Evolutionary conservation across 2,329 filamentous ascomycete species (phyloP), one percentile per base, ranked within the genome.

Genomic region (Nemania abortiva): DNA sequence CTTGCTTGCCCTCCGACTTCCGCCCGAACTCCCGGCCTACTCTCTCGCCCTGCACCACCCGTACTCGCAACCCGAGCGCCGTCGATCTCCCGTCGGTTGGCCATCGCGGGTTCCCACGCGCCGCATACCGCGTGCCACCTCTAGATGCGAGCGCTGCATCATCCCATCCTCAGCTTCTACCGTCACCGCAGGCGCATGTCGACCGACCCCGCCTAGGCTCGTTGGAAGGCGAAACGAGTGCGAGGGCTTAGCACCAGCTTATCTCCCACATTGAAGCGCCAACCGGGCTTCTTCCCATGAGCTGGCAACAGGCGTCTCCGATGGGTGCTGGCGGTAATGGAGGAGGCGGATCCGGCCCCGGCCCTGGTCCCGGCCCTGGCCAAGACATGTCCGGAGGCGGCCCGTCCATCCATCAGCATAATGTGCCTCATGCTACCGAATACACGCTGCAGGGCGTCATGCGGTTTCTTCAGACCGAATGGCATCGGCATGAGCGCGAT

Each of bases 401-500:
- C 34, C 56, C 77, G 78, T 81, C 73, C 82, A 83, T 76, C 80
- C 81, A 74, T 76, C 81, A 69, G 37, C 72, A 72, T 9, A 85
- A 84, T 77, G 83, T 87, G 73, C 87, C 87, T 50, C 85, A 86
- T 75, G 86, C 87, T 70, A 90, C 88, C 70, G 88, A 89, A 74
- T 90, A 90, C 74, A 90, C 88, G 6, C 80, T 90, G 45, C 88
- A 90, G 81, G 88, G 96, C 79, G 96, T 99, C 45, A 99, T 99
- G 96, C 95, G 96, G 82, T 99, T 99, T 81, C 89, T 99, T 47
- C 96, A 99, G 84, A 96, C 96, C 56, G 95, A 99, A 88, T 99
- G 96, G 96, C 96, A 99, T 82, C 92, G 94, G 74, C 95, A 99
- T 81, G 96, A 99, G 83, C 92, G 96, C 82, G 96, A 98, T 79